Evolutionary conservation across 345 rosid species (phyloP), one percentile per base, ranked within the genome.

Genomic region (Jatropha curcas): DNA sequence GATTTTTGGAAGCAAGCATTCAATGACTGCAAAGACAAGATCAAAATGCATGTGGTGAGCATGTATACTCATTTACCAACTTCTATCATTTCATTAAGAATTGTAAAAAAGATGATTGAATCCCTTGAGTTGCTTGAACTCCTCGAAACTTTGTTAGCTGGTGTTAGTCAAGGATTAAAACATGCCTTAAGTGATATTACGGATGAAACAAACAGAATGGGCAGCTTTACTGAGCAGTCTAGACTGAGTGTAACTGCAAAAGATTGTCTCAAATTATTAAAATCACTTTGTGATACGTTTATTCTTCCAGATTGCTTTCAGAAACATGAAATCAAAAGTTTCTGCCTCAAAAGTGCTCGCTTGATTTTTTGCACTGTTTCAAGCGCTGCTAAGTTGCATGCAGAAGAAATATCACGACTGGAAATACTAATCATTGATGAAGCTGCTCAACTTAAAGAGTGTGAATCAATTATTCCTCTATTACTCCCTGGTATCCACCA

Each of bases 381-480:
- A 25, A 65, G 85, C 58, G 82, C 88, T 34, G 68, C 59, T 11
- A 86, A 59, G 60, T 24, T 86, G 50, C 73, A 81, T 27, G 22
- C 57, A 65, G 65, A 33, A 60, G 56, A 55, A 60, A 61, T 37
- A 37, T 0, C 0, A 8, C 80, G 82, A 17, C 22, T 84, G 20
- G 51, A 76, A 4, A 59, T 84, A 68, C 59, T 86, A 51, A 80
- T 86, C 14, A 71, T 86, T 0, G 88, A 86, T 27, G 90, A 86
- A 81, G 90, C 90, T 41, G 84, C 88, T 33, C 88, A 86, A 79
- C 67, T 84, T 28, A 86, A 82, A 79, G 90, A 86, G 71, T 84
- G 85, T 12, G 90, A 86, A 25, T 86, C 88, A 27, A 64, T 83
- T 0, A 84, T 82, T 35, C 80, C 90, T 5, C 71, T 86, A 66